Evolutionary conservation across 345 rosid species (phyloP), one percentile per base, ranked within the genome.

Genomic region (Excoecaria agallocha): DNA sequence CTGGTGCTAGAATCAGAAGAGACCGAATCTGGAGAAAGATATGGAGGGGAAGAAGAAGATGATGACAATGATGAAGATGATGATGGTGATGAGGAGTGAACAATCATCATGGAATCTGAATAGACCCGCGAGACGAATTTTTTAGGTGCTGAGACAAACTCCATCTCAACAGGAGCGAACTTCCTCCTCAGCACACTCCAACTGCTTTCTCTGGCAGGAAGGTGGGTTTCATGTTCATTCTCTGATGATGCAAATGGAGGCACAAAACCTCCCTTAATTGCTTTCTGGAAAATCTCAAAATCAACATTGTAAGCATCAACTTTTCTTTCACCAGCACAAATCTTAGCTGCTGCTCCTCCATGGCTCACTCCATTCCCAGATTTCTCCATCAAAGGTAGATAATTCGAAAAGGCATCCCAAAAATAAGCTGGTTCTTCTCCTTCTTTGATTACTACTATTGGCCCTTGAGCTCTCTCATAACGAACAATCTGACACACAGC

Each of bases 401-500:
- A 69, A 76, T 88, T 82, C 7, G 92, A 76, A 77, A 93, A 96
- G 35, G 97, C 92, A 80, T 86, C 91, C 99, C 99, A 93, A 78
- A 88, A 93, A 75, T 84, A 82, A 55, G 80, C 77, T 6, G 97
- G 98, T 84, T 96, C 99, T 72, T 87, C 97, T 12, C 98, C 98
- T 79, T 96, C 98, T 86, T 86, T 90, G 54, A 96, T 75, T 73
- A 90, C 73, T 60, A 85, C 60, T 56, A 91, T 79, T 52, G 89
- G 91, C 63, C 89, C 98, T 39, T 82, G 91, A 9, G 85, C 99
- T 85, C 81, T 91, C 91, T 96, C 99, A 75, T 93, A 96, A 52
- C 98, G 86, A 70, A 88, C 91, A 79, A 96, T 91, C 89, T 96
- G 99, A 80, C 96, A 88, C 70, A 89, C 98, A 71, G 97, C 93